A percentile compares a stretch with the other conserved stretches of the same genome.
Conservation (phyloP, 345 rosid genomes). For the Laguncularia racemosa region DNA sequence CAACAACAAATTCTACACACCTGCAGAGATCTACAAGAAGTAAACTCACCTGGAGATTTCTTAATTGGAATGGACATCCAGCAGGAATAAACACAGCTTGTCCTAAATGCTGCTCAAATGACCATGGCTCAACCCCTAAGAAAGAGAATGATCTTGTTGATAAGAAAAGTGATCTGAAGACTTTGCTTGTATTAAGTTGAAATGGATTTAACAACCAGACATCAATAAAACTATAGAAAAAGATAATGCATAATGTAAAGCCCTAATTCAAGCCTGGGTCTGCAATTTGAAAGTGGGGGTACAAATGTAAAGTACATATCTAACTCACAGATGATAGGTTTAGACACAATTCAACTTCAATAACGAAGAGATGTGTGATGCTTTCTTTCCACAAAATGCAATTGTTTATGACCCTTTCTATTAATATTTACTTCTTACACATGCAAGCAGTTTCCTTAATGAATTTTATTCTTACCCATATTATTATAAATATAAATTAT, state of each 20-base stretch:
- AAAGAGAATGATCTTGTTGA: slow-evolving; percentile 6
- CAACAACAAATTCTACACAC: not conserved
- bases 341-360: no score
- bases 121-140: slow-evolving; percentile 94
- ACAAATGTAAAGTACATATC: no score
- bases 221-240: no score
- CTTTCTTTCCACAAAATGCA: slow-evolving; percentile 1
- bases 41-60: slow-evolving; percentile 59
- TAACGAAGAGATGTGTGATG: not conserved
- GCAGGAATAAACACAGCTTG: slow-evolving; percentile 90
- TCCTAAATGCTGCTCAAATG: slow-evolving; percentile 71
- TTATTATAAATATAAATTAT: no score
- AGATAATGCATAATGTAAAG: no score
- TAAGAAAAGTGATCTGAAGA: not conserved
- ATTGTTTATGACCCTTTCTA: not conserved
- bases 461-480: no score
- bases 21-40: not conserved
- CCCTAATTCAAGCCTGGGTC: no score
- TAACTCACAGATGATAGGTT: no score
- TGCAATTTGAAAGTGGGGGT: no score
- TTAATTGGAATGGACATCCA: slow-evolving; percentile 88
- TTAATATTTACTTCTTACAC: no score
- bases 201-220: no score
- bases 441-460: no score
- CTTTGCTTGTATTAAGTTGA: not conserved